Base-by-base conservation (phyloP, 2,329 filamentous ascomycete species). In the Teratosphaeria nubilosa region DNA sequence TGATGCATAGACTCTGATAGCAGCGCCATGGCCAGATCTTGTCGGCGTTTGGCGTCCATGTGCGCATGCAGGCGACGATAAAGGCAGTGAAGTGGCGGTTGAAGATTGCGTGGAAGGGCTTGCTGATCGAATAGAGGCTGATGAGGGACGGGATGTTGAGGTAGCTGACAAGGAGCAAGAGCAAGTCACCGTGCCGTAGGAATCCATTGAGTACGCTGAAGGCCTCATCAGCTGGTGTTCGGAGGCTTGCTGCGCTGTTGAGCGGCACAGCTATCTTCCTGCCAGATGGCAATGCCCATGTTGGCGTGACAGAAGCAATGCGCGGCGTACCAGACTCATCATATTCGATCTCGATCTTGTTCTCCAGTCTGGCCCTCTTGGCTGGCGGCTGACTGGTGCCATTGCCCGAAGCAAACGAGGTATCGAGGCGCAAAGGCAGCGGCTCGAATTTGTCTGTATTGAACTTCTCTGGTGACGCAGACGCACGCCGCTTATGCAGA, bases 81-180 rank as follows among this genome's bases (percentile, higher is more conserved):
- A 82, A 80, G 41, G 81, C 81, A 9, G 79, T 79, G 68, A 85
- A 79, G 63, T 85, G 77, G 55, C 75, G 74, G 68, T 86, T 81
- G 66, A 89, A 70, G 30, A 83, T 76, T 53, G 74, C 69, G 67
- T 90, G 80, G 67, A 88, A 86, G 37, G 80, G 76, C 57, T 77
- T 81, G 69, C 82, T 87, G 63, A 84, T 81, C 63, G 80, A 76
- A 75, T 87, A 90, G 34, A 91, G 77, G 51, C 75, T 79, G 59
- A 90, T 69, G 6, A 91, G 75, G 56, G 86, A 83, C 14, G 73
- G 67, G 0, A 82, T 72, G 7, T 71, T 69, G 22, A 90, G 77
- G 59, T 81, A 75, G 62, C 78, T 77, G 59, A 80, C 78, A 7
- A 88, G 66, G 54, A 80, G 74, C 53, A 85, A 74, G 51, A 79